A percentile compares a stretch with the other conserved stretches of the same genome.
Conservation (phyloP, 768 basidiomycete genomes). For the Agrocybe chaxingu region DNA sequence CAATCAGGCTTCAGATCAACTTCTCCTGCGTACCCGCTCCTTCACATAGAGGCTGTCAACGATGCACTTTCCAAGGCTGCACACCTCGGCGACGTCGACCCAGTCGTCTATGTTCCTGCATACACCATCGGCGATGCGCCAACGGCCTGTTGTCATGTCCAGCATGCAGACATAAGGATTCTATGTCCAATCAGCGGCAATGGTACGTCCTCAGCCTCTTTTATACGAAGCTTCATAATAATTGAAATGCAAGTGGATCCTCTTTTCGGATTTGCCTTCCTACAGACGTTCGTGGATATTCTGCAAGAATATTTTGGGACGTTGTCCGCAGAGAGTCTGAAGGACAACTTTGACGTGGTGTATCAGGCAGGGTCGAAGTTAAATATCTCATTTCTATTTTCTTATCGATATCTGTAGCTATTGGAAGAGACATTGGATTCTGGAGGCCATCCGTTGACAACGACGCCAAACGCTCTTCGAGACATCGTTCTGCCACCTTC, state of each 20-base stretch:
- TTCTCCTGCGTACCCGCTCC: constrained; percentile 71
- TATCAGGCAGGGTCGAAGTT: constrained; percentile 64
- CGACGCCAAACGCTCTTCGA: constrained; percentile 82
- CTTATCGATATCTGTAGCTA: constrained; percentile 44
- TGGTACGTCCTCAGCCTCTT: constrained; percentile 46
- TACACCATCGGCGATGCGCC: constrained; percentile 42
- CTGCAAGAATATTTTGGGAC: constrained; percentile 85
- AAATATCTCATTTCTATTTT: constrained; percentile 1
- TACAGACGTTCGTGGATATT: constrained; percentile 82
- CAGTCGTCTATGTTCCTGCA: constrained; percentile 65
- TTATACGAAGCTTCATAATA: constrained; percentile 5
- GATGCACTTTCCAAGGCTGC: constrained; percentile 59
- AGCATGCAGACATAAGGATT: constrained; percentile 71
- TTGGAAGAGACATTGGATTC: constrained; percentile 95
- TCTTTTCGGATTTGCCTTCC: constrained; percentile 83
- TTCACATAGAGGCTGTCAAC: constrained; percentile 86
- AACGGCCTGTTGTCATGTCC: constrained; percentile 83
- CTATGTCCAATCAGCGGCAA: constrained; percentile 83
- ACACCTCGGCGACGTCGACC: constrained; percentile 59
- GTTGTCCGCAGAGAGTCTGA: constrained; percentile 74
- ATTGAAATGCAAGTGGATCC: constrained; percentile 67
- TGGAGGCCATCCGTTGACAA: constrained; percentile 89
- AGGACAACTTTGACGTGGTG: constrained; percentile 92
- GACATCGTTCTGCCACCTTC: constrained; percentile 94
- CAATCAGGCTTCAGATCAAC: constrained; percentile 86